Evolutionary conservation across 2,329 filamentous ascomycete genomes (phyloP).

Genomic region (Xylariaceae sp.): DNA sequence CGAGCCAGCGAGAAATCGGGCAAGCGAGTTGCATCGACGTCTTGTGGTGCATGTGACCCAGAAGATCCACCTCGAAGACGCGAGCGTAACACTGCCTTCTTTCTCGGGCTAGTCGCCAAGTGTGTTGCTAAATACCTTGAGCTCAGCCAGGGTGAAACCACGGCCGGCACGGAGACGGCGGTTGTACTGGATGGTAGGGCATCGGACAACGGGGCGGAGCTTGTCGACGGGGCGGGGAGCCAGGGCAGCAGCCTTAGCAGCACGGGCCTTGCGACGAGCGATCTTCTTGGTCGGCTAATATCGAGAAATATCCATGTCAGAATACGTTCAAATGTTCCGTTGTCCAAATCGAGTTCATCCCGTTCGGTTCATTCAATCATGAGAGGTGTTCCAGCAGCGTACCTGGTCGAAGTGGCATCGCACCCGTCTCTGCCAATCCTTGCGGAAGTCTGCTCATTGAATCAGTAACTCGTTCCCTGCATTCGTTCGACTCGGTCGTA

Average conservation of each 20-base stretch:
- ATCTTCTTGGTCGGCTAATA: slow-evolving; percentile 90
- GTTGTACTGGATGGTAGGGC: slow-evolving; percentile 99
- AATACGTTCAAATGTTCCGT: slow-evolving; percentile 8
- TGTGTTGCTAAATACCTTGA: slow-evolving; percentile 66
- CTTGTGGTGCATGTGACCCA: not conserved
- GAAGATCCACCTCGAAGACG: not conserved
- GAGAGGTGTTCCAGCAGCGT: slow-evolving; percentile 32
- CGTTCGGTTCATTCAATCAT: slow-evolving; percentile 27
- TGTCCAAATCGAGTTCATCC: slow-evolving; percentile 9
- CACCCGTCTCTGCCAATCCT: slow-evolving; percentile 99
- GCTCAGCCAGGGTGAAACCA: slow-evolving; percentile 94
- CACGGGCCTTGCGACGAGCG: slow-evolving; percentile 83
- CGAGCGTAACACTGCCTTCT: not conserved
- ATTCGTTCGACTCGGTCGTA: slow-evolving; percentile 7
- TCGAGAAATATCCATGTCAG: slow-evolving; percentile 20
- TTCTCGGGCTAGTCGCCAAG: not conserved
- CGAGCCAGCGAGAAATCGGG: not conserved
- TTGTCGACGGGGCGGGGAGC: slow-evolving; percentile 97
- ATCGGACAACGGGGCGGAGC: slow-evolving; percentile 92
- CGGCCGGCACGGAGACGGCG: slow-evolving; percentile 92
- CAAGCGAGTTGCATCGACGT: not conserved
- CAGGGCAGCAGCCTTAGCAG: slow-evolving; percentile 89
- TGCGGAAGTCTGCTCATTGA: slow-evolving; percentile 75
- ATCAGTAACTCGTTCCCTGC: slow-evolving; percentile 33
- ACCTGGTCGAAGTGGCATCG: slow-evolving; percentile 99